phyloP scores from a whole-genome alignment of 179 eudicot species.

The Beta corolliflora region DNA sequence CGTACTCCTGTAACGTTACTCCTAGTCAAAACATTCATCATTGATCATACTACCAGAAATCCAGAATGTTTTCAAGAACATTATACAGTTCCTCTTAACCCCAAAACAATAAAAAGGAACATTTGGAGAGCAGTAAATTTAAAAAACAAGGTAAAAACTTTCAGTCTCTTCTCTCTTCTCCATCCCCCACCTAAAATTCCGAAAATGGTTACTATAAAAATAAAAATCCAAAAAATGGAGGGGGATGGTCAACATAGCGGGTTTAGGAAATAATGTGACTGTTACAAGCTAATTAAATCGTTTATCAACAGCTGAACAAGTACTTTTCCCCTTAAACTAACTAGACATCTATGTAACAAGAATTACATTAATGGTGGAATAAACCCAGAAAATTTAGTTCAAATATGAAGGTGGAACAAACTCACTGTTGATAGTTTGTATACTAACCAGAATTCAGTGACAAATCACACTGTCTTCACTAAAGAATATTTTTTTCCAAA shows the following conservation, averaged over 20 bases:
- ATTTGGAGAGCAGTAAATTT: background rate
- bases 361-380: background rate
- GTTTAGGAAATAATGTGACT: background rate
- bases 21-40: background rate
- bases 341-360: background rate
- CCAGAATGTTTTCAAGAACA: background rate
- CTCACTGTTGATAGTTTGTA: slow-evolving; percentile 4
- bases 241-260: no score
- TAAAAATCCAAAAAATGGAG: no score
- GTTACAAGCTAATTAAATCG: background rate
- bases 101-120: background rate
- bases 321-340: background rate
- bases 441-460: slow-evolving; percentile 15
- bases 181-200: background rate
- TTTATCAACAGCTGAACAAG: background rate
- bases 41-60: background rate
- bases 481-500: background rate
- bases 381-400: background rate
- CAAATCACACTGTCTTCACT: slow-evolving; percentile 3
- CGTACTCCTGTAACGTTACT: background rate
- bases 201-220: background rate
- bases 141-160: no score
- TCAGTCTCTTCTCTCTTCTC: background rate
- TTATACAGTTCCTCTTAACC: background rate
- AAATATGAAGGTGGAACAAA: slow-evolving; percentile 11